These are phyloP conservation scores for Rhizodiscina lignyota DNA, from an alignment of 495 filamentous ascomycete genomes.

Conservation along the genomic window DNA sequence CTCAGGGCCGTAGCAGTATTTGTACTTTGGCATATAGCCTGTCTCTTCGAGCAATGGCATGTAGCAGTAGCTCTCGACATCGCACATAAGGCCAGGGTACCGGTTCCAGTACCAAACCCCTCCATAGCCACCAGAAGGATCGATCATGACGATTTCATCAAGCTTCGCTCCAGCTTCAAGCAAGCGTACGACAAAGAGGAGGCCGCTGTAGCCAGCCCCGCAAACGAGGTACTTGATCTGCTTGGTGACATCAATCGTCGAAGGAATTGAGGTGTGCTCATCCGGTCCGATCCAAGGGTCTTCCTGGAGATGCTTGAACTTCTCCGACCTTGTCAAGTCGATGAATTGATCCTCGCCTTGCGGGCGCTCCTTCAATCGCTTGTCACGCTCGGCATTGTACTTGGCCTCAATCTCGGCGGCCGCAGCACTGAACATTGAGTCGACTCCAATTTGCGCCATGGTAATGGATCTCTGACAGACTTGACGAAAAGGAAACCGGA, in stretches of 20 bases:
- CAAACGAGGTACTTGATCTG: constrained; percentile 12
- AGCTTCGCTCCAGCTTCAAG: constrained; percentile 16
- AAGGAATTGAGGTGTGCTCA: constrained; percentile 24
- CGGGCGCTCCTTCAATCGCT: constrained; percentile 6
- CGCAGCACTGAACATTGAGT: no score
- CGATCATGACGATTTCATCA: constrained; percentile 32
- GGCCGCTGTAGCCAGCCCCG: constrained; percentile 35
- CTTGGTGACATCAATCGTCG: constrained; percentile 2
- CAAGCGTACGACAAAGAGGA: constrained; percentile 16
- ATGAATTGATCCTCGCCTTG: constrained; percentile 8
- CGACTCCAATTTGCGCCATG: no score
- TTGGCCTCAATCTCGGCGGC: constrained; percentile 1
- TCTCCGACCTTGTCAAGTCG: constrained; percentile 5
- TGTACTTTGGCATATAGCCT: constrained; percentile 33
- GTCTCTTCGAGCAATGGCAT: constrained; percentile 45
- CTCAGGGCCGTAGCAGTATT: constrained; percentile 28
- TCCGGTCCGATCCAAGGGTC: constrained; percentile 27
- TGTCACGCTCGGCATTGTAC: constrained; percentile 9
- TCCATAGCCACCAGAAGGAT: constrained; percentile 31
- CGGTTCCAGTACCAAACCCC: constrained; percentile 43
- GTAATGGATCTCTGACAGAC: no score
- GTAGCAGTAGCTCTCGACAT: constrained; percentile 34
- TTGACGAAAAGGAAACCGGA: no score
- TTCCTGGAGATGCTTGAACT: constrained; percentile 6
- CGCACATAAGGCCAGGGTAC: constrained; percentile 34